Base-by-base conservation (phyloP, 2,329 filamentous ascomycete genomes). In the Ceratocystis huliohia region DNA sequence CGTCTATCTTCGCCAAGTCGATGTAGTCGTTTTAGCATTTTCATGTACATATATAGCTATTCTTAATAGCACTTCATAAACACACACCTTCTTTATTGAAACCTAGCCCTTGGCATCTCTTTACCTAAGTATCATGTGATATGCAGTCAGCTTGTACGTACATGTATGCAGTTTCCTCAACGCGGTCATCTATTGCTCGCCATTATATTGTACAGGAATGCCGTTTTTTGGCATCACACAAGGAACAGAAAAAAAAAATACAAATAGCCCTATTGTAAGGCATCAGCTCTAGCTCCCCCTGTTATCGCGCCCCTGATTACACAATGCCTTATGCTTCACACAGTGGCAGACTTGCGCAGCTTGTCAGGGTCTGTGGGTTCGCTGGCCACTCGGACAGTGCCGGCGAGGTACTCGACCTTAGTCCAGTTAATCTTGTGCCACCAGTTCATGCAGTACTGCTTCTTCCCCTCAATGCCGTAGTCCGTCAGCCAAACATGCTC, bases 401-500 rank as follows among this genome's bases (percentile, higher is more conserved):
- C 73, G 69, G 50, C 74, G 73, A 28, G 74, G 70, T 64, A 71
- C 44, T 80, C 78, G 63, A 96, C 92, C 69, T 82, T 80, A 63
- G 86, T 78, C 94, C 94, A 99, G 77, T 99, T 85, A 70, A 99
- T 87, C 65, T 79, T 80, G 63, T 89, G 77, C 94, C 94, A 99
- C 93, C 93, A 97, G 53, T 81, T 81, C 74, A 88, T 82, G 65
- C 92, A 80, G 75, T 84, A 99, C 64, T 79, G 77, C 65, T 80
- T 79, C 84, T 96, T 99, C 63, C 90, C 91, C 57, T 79, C 81
- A 37, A 85, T 74, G 64, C 84, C 84, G 76, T 89, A 96, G 75
- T 97, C 91, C 66, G 84, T 82, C 74, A 97, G 78, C 84, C 89
- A 99, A 7, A 88, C 87, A 77, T 97, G 94, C 79, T 97, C 88